phyloP scores from a whole-genome alignment of 176 grass and related monocot genomes.

The Aegilops bicornis region DNA sequence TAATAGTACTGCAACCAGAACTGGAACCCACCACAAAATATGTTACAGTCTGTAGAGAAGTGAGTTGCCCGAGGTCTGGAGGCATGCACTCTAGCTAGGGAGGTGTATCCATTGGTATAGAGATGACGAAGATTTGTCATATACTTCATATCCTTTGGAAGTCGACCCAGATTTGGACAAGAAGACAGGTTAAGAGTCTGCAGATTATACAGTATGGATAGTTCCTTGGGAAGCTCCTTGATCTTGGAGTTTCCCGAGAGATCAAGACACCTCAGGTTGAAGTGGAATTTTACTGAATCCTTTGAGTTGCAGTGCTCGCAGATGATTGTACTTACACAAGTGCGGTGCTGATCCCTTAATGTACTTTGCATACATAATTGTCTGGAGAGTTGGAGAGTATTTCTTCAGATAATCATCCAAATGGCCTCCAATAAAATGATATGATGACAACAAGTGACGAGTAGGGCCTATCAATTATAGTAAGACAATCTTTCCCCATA shows the following conservation, averaged over 20 bases:
- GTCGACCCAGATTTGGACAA: accelerated
- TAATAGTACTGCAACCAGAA: not conserved
- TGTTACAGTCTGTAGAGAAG: not conserved
- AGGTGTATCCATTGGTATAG: not conserved
- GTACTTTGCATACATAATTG: accelerated
- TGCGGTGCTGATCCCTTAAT: accelerated
- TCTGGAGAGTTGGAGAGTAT: not conserved
- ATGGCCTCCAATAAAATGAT: accelerated
- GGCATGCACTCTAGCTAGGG: slow-evolving; percentile 29
- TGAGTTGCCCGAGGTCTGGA: not conserved
- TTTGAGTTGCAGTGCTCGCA: not conserved
- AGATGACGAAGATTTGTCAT: slow-evolving; percentile 27
- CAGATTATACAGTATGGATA: not conserved
- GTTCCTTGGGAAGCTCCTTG: not conserved
- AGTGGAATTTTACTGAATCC: accelerated
- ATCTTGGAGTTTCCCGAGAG: accelerated
- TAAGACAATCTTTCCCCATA: no score
- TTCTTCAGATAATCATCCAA: not conserved
- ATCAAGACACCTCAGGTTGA: not conserved
- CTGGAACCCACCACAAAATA: not conserved
- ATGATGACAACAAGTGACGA: not conserved
- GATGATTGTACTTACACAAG: not conserved
- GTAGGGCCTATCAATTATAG: not conserved
- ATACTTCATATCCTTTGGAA: slow-evolving; percentile 42
- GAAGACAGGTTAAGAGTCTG: not conserved